These are phyloP conservation scores for Oryza rufipogon DNA, from an alignment of 176 grass and related monocot species.

Conservation along the genomic window DNA sequence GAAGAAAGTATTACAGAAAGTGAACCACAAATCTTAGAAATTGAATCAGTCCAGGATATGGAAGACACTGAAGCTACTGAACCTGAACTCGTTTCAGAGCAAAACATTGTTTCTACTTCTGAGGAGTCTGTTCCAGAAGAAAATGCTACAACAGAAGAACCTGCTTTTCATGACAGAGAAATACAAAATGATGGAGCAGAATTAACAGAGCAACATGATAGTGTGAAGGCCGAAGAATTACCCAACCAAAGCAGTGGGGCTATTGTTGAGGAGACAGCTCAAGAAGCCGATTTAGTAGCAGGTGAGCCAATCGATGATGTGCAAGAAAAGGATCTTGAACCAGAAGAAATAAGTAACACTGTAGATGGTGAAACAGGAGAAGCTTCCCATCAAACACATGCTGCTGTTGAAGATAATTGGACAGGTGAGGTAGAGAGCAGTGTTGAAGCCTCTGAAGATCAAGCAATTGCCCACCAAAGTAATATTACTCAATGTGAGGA, in stretches of 20 bases:
- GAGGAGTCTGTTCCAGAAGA: slow-evolving; percentile 36
- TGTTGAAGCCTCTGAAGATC: slow-evolving; percentile 26
- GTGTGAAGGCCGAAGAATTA: slow-evolving; percentile 25
- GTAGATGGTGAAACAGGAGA: slow-evolving; percentile 20
- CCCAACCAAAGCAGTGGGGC: not conserved
- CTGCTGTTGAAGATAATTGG: too few relatives aligned
- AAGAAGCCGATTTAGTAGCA: slow-evolving; percentile 23
- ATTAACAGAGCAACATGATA: not conserved
- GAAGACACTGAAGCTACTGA: slow-evolving; percentile 11
- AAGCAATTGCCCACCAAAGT: not conserved
- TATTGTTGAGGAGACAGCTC: slow-evolving; percentile 1
- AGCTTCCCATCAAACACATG: not conserved
- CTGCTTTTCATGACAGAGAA: slow-evolving; percentile 19
- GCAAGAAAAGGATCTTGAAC: not conserved
- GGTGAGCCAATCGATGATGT: slow-evolving; percentile 5
- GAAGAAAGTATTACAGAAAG: slow-evolving; percentile 32
- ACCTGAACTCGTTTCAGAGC: not conserved
- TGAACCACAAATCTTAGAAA: slow-evolving; percentile 13
- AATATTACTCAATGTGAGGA: slow-evolving; percentile 10
- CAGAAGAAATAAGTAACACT: not conserved
- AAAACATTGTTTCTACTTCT: slow-evolving; percentile 16
- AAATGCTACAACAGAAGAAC: slow-evolving; percentile 13
- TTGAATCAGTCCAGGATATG: slow-evolving; percentile 27
- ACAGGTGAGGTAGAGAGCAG: not conserved
- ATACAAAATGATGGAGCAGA: slow-evolving; percentile 18